These are phyloP conservation scores for Neurospora sp. DNA, from an alignment of 495 filamentous ascomycete species.

Conservation along the genomic window DNA sequence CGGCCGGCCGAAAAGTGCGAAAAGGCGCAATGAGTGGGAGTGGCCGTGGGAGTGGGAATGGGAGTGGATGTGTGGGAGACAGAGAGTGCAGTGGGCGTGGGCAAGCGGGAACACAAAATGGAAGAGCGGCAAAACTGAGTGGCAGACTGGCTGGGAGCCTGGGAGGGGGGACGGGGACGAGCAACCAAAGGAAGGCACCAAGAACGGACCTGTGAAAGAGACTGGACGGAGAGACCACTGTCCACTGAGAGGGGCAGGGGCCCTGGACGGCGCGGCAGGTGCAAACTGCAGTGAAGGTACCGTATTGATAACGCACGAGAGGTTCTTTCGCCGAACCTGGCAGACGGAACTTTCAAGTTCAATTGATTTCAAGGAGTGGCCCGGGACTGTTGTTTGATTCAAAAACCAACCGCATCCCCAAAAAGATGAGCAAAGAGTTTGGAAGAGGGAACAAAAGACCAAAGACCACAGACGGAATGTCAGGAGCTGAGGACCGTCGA, in stretches of 20 bases:
- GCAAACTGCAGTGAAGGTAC: not conserved
- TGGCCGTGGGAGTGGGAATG: not conserved
- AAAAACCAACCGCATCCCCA: not conserved
- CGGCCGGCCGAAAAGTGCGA: not conserved
- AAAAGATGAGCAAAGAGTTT: not conserved
- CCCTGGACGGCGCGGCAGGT: not conserved
- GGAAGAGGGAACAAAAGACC: not conserved
- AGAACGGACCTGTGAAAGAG: not conserved
- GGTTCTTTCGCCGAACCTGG: not conserved
- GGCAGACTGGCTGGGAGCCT: not conserved
- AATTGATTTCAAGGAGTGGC: conserved; percentile 1
- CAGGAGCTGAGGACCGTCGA: not conserved
- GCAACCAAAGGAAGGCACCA: not conserved
- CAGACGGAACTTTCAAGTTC: not conserved
- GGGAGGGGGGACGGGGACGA: not conserved
- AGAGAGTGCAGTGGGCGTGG: not conserved
- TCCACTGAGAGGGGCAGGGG: not conserved
- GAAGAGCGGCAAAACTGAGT: not conserved
- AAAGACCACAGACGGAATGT: not conserved
- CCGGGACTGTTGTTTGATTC: not conserved
- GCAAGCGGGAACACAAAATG: not conserved
- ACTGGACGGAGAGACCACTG: not conserved
- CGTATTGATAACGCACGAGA: too few species aligned
- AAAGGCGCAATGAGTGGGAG: not conserved
- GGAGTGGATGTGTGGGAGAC: not conserved